Evolutionary conservation across 495 filamentous ascomycete species (phyloP), one percentile per base, ranked within the genome.

Genomic region (Astrocystis sublimbata): DNA sequence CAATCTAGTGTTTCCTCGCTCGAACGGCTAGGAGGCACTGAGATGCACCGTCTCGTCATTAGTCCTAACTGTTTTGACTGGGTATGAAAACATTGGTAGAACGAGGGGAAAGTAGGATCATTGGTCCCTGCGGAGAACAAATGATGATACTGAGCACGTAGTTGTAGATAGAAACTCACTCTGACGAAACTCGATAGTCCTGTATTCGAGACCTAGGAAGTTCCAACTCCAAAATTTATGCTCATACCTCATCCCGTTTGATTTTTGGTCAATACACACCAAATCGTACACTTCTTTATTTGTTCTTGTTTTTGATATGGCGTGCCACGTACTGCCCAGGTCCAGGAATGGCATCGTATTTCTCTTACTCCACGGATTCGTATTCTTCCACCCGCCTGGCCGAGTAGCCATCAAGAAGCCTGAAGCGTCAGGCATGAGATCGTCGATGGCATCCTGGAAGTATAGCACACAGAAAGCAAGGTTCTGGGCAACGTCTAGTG

Each of bases 381-480:
- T 38, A 40, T 60, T 7, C 23, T 41, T 60, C 57, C 57, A 50
- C 3, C 57, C 57, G 9, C 45, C 43, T 2, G 45, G 57, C 1
- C 45, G 57, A 7, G n/a, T 33, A 40, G 8, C 4, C 9, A 4
- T 50, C 57, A 10, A 24, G 4, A 4, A 0, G 12, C 30, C 7
- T 8, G n/a, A 38, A 26, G 17, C 28, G 5, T 1, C 21, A 33
- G 57, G 45, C 26, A 60, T 60, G 23, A 50, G n/a, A 3, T 60
- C 28, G 17, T 59, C 45, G 13, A 60, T 60, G 2, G 57, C 42
- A 30, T 28, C 12, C 21, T 60, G 43, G 35, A 50, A 60, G 31
- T 60, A 60, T 15, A 60, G 8, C 6, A 60, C 33, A 23, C 57
- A 50, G 33, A 60, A 60, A 19, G 57, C 57, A 12, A 60, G 57